Evolutionary conservation across 1,284 basidiomycete species (phyloP).

Genomic region (Cryptococcus wingfieldii): DNA sequence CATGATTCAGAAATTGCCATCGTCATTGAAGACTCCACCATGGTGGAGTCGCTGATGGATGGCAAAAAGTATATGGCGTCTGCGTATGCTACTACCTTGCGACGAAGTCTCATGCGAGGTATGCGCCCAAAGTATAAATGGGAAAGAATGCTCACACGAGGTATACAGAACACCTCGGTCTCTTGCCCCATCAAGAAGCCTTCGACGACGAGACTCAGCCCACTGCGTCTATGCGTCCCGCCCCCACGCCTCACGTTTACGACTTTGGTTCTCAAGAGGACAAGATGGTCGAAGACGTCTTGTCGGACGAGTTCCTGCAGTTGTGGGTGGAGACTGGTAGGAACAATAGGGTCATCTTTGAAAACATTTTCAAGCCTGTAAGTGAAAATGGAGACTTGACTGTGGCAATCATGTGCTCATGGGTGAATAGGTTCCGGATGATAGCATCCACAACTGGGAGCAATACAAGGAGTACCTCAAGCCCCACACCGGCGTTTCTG

Average conservation of each 20-base stretch:
- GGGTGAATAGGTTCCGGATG: constrained; percentile 60
- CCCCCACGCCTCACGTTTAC: constrained; percentile 64
- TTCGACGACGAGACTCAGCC: constrained; percentile 53
- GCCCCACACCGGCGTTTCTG: constrained; percentile 28
- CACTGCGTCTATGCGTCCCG: constrained; percentile 64
- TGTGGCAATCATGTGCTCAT: background rate
- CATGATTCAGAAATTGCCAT: constrained; percentile 90
- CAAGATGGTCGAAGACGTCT: constrained; percentile 69
- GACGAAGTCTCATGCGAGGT: constrained; percentile 44
- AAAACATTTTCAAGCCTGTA: constrained; percentile 42
- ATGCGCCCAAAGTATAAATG: constrained; percentile 1
- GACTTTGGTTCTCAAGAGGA: constrained; percentile 62
- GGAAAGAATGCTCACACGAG: background rate
- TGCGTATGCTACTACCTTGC: constrained; percentile 39
- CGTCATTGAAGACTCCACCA: constrained; percentile 79
- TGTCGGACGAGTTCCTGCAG: constrained; percentile 59
- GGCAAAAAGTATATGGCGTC: constrained; percentile 56
- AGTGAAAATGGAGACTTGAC: constrained; percentile 3
- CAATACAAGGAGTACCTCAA: constrained; percentile 63
- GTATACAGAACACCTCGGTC: constrained; percentile 77
- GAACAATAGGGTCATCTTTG: constrained; percentile 70
- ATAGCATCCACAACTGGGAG: constrained; percentile 70
- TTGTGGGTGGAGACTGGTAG: constrained; percentile 71
- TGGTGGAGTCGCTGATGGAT: constrained; percentile 72
- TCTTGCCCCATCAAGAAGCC: constrained; percentile 53